Evolutionary conservation across 495 filamentous ascomycete species (phyloP), one percentile per base, ranked within the genome.

Genomic region (Aspergillus hancockii): DNA sequence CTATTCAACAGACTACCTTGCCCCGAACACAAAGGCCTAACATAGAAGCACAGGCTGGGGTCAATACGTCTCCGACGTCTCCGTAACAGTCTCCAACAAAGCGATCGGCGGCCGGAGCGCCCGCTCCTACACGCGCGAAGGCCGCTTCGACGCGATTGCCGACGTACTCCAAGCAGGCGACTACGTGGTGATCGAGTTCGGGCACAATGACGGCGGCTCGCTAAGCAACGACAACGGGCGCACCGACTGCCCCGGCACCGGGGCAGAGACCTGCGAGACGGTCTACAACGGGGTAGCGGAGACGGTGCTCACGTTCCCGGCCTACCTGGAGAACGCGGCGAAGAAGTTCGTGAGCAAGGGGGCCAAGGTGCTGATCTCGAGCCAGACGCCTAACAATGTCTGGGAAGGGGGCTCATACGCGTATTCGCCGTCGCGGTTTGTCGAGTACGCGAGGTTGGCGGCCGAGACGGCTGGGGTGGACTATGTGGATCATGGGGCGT

Each of bases 181-280:
- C 68, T 83, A 75, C 67, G 83, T 86, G 40, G 71, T 86, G 47
- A 85, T 86, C 63, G 83, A 84, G 62, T 86, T 88, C 58, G 85
- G 85, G 1, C 85, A 88, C 75, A 88, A 88, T 67, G 85, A 87
- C 63, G 85, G 85, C 53, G 83, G 84, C 12, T 83, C 80, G 6
- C 78, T 87, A 4, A 72, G 74, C 8, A 72, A 59, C 16, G 85
- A 88, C 68, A 86, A 88, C 68, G 83, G 82, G 21, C 82, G 84
- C 49, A 81, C 77, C 49, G 83, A 81, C 63, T 87, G 85, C 60
- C 65, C 74, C 0, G 85, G 84, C 28, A 75, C 74, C 1, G 83
- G 80, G 45, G 62, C 60, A 58, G 80, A 87, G 65, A 83, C 78
- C 4, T 88, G 85, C 74, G 65, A 72, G 51, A 80, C 78, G 13